Evolutionary conservation across 2,329 filamentous ascomycete genomes (phyloP).

Genomic region (Exophiala dermatitidis): DNA sequence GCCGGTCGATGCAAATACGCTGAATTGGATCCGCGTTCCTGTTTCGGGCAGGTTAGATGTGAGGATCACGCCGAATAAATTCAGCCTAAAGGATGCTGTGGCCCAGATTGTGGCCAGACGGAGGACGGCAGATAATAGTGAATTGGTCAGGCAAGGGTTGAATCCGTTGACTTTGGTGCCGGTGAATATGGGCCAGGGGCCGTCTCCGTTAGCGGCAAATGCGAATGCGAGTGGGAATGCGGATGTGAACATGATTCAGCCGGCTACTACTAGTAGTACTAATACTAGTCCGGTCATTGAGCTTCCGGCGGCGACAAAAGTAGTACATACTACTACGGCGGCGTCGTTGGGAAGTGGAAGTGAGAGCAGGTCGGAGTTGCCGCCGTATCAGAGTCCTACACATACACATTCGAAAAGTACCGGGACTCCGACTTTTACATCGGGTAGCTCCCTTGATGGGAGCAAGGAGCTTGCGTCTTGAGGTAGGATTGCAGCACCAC

Average conservation of each 20-base stretch:
- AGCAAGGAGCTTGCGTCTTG: background rate
- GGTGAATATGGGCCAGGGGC: background rate
- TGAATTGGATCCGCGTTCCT: constrained; percentile 11
- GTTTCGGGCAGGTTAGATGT: constrained; percentile 15
- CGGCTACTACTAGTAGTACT: too few species aligned
- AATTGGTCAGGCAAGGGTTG: constrained; percentile 8
- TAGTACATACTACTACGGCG: too few species aligned
- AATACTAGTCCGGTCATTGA: too few species aligned
- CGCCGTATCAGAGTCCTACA: constrained; percentile 3
- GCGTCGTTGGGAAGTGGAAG: too few species aligned
- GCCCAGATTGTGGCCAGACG: constrained; percentile 10
- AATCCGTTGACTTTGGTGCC: background rate
- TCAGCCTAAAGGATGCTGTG: constrained; percentile 15
- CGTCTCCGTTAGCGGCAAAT: background rate
- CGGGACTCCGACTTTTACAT: constrained; percentile 9
- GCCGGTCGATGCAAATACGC: constrained; percentile 1
- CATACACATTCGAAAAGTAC: background rate
- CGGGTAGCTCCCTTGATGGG: constrained; percentile 12
- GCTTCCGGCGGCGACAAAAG: too few species aligned
- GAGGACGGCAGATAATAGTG: constrained; percentile 11
- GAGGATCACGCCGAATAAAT: constrained; percentile 13
- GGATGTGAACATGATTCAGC: too few species aligned
- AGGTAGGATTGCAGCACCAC: too few species aligned
- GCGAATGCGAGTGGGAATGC: too few species aligned
- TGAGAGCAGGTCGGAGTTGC: background rate